phyloP scores from a whole-genome alignment of 1,284 basidiomycete genomes.

The Leccinum subrobustum region DNA sequence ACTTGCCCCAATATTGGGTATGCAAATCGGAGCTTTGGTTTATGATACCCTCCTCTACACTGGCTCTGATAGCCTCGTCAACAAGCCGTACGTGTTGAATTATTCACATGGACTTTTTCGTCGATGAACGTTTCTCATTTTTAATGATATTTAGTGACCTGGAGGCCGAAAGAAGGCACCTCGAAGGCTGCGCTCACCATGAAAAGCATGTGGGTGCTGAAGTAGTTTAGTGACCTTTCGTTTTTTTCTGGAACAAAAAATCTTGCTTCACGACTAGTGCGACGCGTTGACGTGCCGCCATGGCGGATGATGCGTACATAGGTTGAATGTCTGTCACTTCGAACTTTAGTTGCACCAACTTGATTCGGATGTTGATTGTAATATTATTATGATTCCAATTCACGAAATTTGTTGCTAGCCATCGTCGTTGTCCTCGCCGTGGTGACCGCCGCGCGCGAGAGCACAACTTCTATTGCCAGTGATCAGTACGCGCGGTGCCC shows the following conservation, averaged over 20 bases:
- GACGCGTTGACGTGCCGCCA: too few species aligned
- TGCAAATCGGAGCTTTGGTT: conserved; percentile 47
- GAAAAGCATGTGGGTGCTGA: background rate
- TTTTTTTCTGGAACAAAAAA: background rate
- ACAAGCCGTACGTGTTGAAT: conserved; percentile 43
- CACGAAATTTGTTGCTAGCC: background rate
- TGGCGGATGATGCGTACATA: too few species aligned
- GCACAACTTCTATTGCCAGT: too few species aligned
- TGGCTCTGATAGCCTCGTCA: conserved; percentile 53
- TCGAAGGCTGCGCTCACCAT: conserved; percentile 14
- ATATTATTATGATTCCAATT: background rate
- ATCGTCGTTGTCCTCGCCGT: too few species aligned
- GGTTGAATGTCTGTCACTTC: too few species aligned
- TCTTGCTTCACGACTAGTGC: background rate
- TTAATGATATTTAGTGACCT: conserved; percentile 11
- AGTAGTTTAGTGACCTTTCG: conserved; percentile 32
- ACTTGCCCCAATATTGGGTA: conserved; percentile 58
- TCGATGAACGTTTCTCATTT: background rate
- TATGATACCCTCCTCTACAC: conserved; percentile 56
- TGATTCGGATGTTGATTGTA: background rate
- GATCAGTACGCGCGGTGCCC: too few species aligned
- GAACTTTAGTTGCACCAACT: background rate
- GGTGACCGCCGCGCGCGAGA: too few species aligned
- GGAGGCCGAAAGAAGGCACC: conserved; percentile 14
- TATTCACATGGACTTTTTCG: background rate